These are phyloP conservation scores for Sphagnum contortum DNA, from an alignment of 225 moss, liverwort and hornwort genomes.

Conservation along the genomic window DNA sequence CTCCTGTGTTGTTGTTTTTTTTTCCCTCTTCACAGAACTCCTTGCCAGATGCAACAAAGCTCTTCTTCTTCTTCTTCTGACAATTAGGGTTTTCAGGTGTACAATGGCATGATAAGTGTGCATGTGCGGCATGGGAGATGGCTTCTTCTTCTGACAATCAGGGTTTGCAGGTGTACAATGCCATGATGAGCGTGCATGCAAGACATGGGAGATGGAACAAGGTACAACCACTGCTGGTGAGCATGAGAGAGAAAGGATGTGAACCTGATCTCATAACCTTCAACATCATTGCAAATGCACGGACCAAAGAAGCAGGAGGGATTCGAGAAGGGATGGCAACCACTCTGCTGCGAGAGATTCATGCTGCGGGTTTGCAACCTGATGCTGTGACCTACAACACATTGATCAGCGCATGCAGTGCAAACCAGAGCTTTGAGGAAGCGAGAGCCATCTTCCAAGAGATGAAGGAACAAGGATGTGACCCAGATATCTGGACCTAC, in stretches of 20 bases:
- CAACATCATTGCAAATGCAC: constrained; percentile 75
- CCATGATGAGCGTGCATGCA: constrained; percentile 72
- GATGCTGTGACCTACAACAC: constrained; percentile 77
- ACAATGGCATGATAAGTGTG: no score
- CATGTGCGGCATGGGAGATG: no score
- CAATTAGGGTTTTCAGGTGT: no score
- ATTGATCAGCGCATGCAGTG: constrained; percentile 63
- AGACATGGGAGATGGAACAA: constrained; percentile 82
- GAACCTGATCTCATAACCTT: constrained; percentile 82
- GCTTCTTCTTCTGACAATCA: no score
- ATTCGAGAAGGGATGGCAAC: constrained; percentile 69
- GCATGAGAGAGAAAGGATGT: constrained; percentile 66
- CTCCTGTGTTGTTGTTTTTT: no score
- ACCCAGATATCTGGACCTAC: constrained; percentile 58
- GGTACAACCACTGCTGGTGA: constrained; percentile 57
- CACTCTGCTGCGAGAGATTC: constrained; percentile 68
- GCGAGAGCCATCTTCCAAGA: constrained; percentile 56
- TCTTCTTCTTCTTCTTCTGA: no score
- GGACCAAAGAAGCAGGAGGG: constrained; percentile 46
- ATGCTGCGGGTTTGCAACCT: constrained; percentile 70
- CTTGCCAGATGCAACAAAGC: no score
- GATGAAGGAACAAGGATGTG: constrained; percentile 68
- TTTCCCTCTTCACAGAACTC: no score
- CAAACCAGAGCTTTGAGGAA: constrained; percentile 58
- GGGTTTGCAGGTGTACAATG: constrained; percentile 64